Conservation (phyloP, 2,329 filamentous ascomycete species). For the Pyrenophora teres region DNA sequence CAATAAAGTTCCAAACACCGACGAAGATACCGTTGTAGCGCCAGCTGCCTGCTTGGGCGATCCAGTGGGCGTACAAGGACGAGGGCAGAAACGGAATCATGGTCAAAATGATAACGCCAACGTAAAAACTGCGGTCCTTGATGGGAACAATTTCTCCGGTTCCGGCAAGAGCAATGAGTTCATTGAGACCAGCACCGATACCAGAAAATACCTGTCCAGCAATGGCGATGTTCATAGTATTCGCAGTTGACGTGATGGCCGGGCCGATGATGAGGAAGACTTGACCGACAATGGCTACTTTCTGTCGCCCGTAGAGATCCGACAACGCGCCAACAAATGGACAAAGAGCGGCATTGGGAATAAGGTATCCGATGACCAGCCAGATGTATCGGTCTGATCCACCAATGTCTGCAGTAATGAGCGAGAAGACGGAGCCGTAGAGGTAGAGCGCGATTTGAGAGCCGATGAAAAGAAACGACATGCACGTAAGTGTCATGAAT, state of each 20-base stretch:
- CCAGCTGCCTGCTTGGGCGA: conserved; percentile 57
- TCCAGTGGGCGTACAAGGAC: conserved; percentile 65
- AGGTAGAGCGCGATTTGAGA: conserved; percentile 63
- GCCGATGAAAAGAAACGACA: conserved; percentile 66
- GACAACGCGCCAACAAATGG: conserved; percentile 64
- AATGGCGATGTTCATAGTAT: conserved; percentile 40
- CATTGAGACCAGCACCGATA: conserved; percentile 68
- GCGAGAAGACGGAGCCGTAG: conserved; percentile 49
- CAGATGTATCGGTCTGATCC: conserved; percentile 66
- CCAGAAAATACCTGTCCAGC: conserved; percentile 59
- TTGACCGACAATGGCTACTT: conserved; percentile 40
- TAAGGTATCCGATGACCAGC: conserved; percentile 56
- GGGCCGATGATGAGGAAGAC: conserved; percentile 46
- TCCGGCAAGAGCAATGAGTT: conserved; percentile 69
- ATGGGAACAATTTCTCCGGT: conserved; percentile 71
- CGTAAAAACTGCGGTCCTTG: conserved; percentile 66
- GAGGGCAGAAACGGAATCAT: conserved; percentile 67
- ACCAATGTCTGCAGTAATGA: conserved; percentile 65
- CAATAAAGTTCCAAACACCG: conserved; percentile 58
- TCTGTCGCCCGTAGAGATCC: conserved; percentile 40
- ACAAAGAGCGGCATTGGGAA: conserved; percentile 62
- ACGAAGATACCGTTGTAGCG: conserved; percentile 61
- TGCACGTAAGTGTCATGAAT: conserved; percentile 61
- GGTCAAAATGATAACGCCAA: conserved; percentile 63
- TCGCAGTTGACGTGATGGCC: conserved; percentile 35